Evolutionary conservation across 1,139 yeast species (phyloP).

Genomic region (Blastobotrys petasosporus): DNA sequence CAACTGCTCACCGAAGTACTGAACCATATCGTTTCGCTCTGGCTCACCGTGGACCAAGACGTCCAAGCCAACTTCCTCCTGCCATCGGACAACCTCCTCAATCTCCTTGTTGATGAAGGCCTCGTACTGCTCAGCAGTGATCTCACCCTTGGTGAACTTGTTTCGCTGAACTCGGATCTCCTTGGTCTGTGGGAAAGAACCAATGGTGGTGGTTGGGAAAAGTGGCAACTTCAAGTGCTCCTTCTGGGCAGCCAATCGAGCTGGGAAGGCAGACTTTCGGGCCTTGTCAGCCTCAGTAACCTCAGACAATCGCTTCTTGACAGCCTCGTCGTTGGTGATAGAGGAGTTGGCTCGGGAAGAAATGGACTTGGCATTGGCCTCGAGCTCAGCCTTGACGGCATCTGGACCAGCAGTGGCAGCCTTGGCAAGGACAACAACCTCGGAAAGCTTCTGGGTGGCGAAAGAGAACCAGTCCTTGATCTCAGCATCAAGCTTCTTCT

Average conservation of each 20-base stretch:
- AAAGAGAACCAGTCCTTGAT: slow-evolving; percentile 98
- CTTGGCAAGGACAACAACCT: slow-evolving; percentile 88
- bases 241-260: slow-evolving; percentile 84
- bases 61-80: slow-evolving; percentile 96
- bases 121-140: slow-evolving; percentile 92
- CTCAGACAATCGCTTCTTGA: slow-evolving; percentile 78
- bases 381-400: slow-evolving; percentile 57
- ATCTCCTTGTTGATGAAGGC: slow-evolving; percentile 95
- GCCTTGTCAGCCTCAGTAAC: slow-evolving; percentile 63
- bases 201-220: slow-evolving; percentile 99
- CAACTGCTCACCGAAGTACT: slow-evolving; percentile 98
- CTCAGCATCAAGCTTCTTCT: slow-evolving; percentile 81
- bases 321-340: slow-evolving; percentile 86
- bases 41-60: slow-evolving; percentile 99
- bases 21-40: slow-evolving; percentile 99
- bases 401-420: slow-evolving; percentile 63
- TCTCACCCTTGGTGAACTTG: slow-evolving; percentile 94
- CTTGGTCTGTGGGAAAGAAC: slow-evolving; percentile 99
- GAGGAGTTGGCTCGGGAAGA: slow-evolving; percentile 81
- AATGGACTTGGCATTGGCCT: slow-evolving; percentile 81
- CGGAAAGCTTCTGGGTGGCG: slow-evolving; percentile 91
- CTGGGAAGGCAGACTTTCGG: slow-evolving; percentile 82
- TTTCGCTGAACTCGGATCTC: slow-evolving; percentile 98
- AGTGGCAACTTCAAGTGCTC: slow-evolving; percentile 89
- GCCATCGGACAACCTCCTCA: slow-evolving; percentile 93